These are phyloP conservation scores for Crithidia fasciculata DNA, from an alignment of 208 protist genomes.

Conservation along the genomic window DNA sequence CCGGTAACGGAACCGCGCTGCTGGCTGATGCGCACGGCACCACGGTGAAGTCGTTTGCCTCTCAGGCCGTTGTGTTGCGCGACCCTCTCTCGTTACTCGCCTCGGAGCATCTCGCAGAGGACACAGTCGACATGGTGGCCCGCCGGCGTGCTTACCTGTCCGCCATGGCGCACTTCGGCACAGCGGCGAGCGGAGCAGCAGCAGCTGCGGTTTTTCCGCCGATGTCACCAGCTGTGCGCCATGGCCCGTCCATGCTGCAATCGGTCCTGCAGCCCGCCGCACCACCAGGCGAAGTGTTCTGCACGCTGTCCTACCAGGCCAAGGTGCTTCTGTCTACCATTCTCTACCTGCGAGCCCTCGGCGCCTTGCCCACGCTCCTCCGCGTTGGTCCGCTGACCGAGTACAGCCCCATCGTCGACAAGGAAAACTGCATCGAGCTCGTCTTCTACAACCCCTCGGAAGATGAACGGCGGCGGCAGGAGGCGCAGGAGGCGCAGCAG, in stretches of 20 bases:
- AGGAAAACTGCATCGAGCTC: constrained; percentile 86
- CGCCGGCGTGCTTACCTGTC: constrained; percentile 24
- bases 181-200: constrained; percentile 11
- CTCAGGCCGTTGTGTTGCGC: constrained; percentile 55
- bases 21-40: not conserved
- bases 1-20: not conserved
- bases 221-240: not conserved
- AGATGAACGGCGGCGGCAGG: constrained; percentile 11
- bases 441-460: constrained; percentile 64
- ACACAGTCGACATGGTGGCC: constrained; percentile 29
- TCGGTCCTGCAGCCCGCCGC: constrained; percentile 38
- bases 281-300: constrained; percentile 41
- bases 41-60: constrained; percentile 32
- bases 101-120: constrained; percentile 57
- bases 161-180: constrained; percentile 17
- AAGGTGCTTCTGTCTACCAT: constrained; percentile 74
- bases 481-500: constrained; percentile 36
- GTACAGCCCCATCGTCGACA: constrained; percentile 69
- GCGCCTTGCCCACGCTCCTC: constrained; percentile 78
- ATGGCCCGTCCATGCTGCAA: not conserved
- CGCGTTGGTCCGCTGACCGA: constrained; percentile 68
- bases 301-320: constrained; percentile 64
- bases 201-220: not conserved
- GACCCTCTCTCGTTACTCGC: constrained; percentile 49
- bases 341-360: constrained; percentile 80